phyloP scores from a whole-genome alignment of 306 rosid species.

The Fagus crenata region DNA sequence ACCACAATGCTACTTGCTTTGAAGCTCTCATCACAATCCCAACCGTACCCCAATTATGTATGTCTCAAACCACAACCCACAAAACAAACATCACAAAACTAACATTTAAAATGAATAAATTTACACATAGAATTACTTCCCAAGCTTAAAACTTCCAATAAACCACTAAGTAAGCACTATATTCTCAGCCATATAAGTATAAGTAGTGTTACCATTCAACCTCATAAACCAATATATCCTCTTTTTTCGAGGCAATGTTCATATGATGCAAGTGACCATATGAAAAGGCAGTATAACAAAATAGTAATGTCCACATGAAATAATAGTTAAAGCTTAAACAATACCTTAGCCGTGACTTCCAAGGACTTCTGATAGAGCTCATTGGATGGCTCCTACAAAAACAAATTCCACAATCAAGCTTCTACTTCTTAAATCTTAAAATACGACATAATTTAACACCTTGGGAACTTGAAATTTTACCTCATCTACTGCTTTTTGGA shows the following conservation, averaged over 20 bases:
- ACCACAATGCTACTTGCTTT: background rate
- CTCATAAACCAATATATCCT: background rate
- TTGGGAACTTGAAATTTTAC: constrained; percentile 22
- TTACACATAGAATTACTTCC: constrained; percentile 1
- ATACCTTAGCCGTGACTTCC: constrained; percentile 69
- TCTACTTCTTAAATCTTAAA: constrained; percentile 6
- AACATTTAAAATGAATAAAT: background rate
- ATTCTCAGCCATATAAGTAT: background rate
- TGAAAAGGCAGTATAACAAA: background rate
- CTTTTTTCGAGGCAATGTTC: background rate
- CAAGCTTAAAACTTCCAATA: constrained; percentile 11
- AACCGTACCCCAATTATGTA: background rate
- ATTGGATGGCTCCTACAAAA: constrained; percentile 69
- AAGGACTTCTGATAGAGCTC: constrained; percentile 70
- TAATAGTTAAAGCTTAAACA: constrained; percentile 7
- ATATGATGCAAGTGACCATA: background rate
- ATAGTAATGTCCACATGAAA: constrained; percentile 1
- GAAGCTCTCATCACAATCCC: constrained; percentile 3
- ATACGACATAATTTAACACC: background rate
- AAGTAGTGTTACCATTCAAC: background rate
- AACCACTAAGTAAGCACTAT: background rate
- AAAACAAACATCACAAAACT: constrained; percentile 11
- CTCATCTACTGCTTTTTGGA: constrained; percentile 61
- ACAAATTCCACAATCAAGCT: constrained; percentile 25
- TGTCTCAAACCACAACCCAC: background rate